Conservation (phyloP, 495 filamentous ascomycete genomes). For the Pyrenopolyporus hunteri region DNA sequence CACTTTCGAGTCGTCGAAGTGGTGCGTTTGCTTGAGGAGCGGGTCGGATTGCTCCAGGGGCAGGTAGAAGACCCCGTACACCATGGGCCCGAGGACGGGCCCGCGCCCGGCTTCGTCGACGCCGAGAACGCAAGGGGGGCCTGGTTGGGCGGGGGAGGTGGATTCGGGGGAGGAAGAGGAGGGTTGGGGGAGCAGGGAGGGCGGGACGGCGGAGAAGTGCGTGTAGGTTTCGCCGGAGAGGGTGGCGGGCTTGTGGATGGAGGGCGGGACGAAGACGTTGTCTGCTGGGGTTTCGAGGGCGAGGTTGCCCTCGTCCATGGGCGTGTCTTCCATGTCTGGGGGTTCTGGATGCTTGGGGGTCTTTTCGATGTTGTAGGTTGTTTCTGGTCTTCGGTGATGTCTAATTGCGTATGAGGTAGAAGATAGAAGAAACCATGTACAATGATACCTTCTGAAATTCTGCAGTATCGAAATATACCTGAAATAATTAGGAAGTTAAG, state of each 20-base stretch:
- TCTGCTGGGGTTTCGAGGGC: conserved; percentile 61
- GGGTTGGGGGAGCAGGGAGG: conserved; percentile 54
- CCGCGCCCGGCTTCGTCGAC: conserved; percentile 96
- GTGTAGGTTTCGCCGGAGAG: conserved; percentile 79
- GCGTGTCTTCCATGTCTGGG: conserved; percentile 50
- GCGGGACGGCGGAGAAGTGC: conserved; percentile 77
- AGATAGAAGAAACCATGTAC: background rate
- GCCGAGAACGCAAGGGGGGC: conserved; percentile 63
- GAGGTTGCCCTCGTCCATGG: conserved; percentile 51
- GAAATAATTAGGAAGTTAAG: too few species aligned
- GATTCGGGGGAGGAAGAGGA: conserved; percentile 44
- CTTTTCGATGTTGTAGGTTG: background rate
- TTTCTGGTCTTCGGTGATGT: background rate
- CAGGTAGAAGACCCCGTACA: conserved; percentile 90
- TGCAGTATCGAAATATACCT: too few species aligned
- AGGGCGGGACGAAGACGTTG: conserved; percentile 78
- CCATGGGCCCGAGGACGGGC: conserved; percentile 96
- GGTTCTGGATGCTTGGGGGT: background rate
- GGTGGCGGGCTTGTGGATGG: conserved; percentile 66
- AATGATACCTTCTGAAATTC: too few species aligned
- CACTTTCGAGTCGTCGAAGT: conserved; percentile 92
- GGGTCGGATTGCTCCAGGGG: conserved; percentile 69
- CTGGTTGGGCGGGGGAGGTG: background rate
- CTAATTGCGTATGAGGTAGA: background rate
- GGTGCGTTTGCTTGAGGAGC: conserved; percentile 75